These are phyloP conservation scores for Cercospora zeae-maydis DNA, from an alignment of 2,329 filamentous ascomycete genomes.

Conservation along the genomic window DNA sequence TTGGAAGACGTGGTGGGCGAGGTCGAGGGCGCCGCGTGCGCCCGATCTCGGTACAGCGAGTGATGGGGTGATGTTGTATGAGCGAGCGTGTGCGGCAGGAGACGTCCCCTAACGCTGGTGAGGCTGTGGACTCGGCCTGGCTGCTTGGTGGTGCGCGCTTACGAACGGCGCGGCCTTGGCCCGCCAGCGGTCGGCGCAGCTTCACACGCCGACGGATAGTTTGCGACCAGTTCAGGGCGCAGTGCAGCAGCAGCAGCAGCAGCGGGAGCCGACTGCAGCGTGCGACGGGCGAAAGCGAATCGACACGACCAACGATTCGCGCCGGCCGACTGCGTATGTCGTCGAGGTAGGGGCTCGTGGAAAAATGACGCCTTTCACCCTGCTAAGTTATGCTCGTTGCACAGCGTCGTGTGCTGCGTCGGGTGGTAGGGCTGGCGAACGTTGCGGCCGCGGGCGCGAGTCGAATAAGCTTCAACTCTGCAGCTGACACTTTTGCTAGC, in stretches of 20 bases:
- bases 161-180: not conserved
- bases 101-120: not conserved
- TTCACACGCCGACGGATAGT: not conserved
- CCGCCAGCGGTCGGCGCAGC: not conserved
- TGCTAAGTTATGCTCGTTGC: too few species aligned
- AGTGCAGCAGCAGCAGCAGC: not conserved
- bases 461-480: not conserved
- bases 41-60: conserved; percentile 12
- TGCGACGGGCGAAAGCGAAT: not conserved
- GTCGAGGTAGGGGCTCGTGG: not conserved
- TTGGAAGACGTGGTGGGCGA: conserved; percentile 39
- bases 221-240: not conserved
- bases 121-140: not conserved
- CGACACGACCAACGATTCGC: not conserved
- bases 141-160: not conserved
- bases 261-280: not conserved
- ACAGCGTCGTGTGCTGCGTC: too few species aligned
- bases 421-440: not conserved
- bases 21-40: conserved; percentile 28
- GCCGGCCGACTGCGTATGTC: not conserved
- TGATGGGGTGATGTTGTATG: not conserved
- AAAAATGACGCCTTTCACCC: too few species aligned
- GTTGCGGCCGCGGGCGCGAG: not conserved
- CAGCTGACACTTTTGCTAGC: not conserved
- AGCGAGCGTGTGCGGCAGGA: not conserved